A percentile compares a stretch with the other conserved stretches of the same genome.
Evolutionary conservation across 768 basidiomycete genomes (phyloP).

Genomic region (Brasilioporus rufonigricans): DNA sequence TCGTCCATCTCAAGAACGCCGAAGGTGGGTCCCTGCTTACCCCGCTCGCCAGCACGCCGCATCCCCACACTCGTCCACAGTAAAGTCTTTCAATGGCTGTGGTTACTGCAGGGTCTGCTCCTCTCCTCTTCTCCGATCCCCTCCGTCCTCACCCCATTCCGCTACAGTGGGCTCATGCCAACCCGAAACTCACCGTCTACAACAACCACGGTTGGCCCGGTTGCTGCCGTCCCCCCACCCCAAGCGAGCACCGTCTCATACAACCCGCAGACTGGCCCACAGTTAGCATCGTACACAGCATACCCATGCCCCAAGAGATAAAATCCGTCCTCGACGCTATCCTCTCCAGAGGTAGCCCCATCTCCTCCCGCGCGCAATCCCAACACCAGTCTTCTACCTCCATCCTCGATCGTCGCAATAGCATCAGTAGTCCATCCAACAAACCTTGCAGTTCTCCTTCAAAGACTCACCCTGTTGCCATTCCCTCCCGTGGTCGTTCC

Average conservation of each 20-base stretch:
- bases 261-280: constrained; percentile 77
- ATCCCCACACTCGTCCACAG: constrained; percentile 37
- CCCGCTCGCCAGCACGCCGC: neutral
- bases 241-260: constrained; percentile 59
- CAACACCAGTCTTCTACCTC: constrained; percentile 33
- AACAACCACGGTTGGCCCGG: constrained; percentile 84
- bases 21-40: constrained; percentile 57
- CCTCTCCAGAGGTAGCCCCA: constrained; percentile 38
- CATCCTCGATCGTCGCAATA: constrained; percentile 46
- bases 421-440: constrained; percentile 32
- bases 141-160: constrained; percentile 26
- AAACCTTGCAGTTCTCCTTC: constrained; percentile 29
- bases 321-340: constrained; percentile 63
- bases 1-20: constrained; percentile 81
- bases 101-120: constrained; percentile 81
- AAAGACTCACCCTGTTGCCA: constrained; percentile 35
- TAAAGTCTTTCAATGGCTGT: constrained; percentile 81
- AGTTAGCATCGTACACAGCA: constrained; percentile 70
- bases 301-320: constrained; percentile 71
- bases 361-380: constrained; percentile 30
- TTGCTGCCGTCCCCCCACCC: constrained; percentile 75
- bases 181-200: constrained; percentile 55
- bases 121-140: constrained; percentile 16
- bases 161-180: constrained; percentile 67
- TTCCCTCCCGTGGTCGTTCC: constrained; percentile 48